Conservation (phyloP, 2,329 filamentous ascomycete species). For the Plenodomus lindquistii region DNA sequence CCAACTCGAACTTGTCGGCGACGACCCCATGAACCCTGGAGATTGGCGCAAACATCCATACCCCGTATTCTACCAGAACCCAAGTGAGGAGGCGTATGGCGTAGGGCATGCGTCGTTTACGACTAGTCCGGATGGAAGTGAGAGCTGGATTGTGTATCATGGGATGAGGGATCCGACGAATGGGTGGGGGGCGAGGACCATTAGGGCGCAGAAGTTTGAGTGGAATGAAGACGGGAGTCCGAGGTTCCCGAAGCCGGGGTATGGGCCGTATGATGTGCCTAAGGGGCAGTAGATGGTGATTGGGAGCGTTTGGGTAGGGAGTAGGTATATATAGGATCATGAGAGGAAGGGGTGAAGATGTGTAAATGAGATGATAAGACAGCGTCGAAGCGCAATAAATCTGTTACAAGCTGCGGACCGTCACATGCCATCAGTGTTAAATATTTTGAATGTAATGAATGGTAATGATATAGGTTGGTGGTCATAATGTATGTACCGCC, state of each 20-base stretch:
- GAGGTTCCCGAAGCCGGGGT: conserved; percentile 53
- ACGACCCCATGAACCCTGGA: conserved; percentile 54
- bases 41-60: conserved; percentile 55
- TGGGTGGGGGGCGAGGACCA: conserved; percentile 54
- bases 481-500: no score
- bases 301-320: not conserved
- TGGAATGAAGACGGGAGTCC: conserved; percentile 55
- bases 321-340: no score
- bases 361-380: no score
- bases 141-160: conserved; percentile 60
- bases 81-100: conserved; percentile 50
- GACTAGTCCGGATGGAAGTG: conserved; percentile 51
- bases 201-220: conserved; percentile 53
- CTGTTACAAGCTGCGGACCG: no score
- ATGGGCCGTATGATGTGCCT: conserved; percentile 50
- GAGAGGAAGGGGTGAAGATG: no score
- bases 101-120: conserved; percentile 58
- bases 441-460: no score
- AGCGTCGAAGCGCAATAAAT: no score
- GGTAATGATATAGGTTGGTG: no score
- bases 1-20: conserved; percentile 54
- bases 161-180: conserved; percentile 54
- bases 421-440: no score
- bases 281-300: conserved; percentile 26
- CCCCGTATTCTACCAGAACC: conserved; percentile 55